These are phyloP conservation scores for Dictyostelium discoideum DNA, from an alignment of 78 protist species.

Conservation along the genomic window dicty_2.7 NC_007088.5:5783501-5784000, in stretches of 20 bases:
- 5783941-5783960: neutral
- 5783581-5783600: neutral
- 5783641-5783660: neutral
- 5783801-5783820: neutral
- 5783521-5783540: constrained; percentile 5
- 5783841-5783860: neutral
- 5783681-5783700: too few relatives aligned
- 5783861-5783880: neutral
- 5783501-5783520: constrained; percentile 31
- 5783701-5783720: neutral
- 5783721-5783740: neutral
- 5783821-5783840: constrained; percentile 17
- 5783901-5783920: neutral
- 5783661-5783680: neutral
- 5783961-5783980: neutral
- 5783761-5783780: neutral
- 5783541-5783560: neutral
- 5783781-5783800: neutral
- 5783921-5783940: neutral
- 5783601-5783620: neutral
- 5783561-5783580: neutral
- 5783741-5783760: neutral
- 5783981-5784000: neutral
- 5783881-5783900: neutral
- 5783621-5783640: neutral